A percentile compares a stretch with the other conserved stretches of the same genome.
Conservation (phyloP, 2,329 filamentous ascomycete species). For the Pseudopyricularia cyperi region DNA sequence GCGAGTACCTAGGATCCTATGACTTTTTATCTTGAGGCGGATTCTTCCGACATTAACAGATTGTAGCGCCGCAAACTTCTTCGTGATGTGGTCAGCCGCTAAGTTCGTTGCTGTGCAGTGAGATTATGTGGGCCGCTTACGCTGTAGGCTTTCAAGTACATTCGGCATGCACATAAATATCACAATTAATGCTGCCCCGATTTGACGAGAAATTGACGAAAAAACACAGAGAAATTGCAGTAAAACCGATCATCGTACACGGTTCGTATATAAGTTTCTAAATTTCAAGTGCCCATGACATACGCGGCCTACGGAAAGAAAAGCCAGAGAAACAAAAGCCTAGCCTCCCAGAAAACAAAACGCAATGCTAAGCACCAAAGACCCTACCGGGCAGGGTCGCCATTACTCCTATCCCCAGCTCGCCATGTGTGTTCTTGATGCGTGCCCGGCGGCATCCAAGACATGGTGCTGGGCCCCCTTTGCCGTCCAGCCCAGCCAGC, state of each 20-base stretch:
- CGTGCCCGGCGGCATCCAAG: slow-evolving; percentile 68
- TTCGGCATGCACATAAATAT: no score
- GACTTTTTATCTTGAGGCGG: neutral
- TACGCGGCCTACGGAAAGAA: neutral
- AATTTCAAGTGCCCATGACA: neutral
- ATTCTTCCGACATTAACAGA: neutral
- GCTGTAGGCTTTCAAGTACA: no score
- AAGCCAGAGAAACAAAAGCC: neutral
- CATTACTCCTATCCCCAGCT: slow-evolving; percentile 19
- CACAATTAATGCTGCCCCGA: no score
- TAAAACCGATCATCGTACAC: neutral
- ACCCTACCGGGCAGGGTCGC: slow-evolving; percentile 1
- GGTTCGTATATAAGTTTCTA: neutral
- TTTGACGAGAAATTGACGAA: no score
- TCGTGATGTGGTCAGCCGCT: no score
- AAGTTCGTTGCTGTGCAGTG: no score
- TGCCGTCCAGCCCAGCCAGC: slow-evolving; percentile 17
- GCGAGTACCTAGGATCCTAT: neutral
- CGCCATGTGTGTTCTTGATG: slow-evolving; percentile 79
- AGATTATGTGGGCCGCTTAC: no score
- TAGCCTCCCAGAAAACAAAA: neutral
- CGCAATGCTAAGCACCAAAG: neutral
- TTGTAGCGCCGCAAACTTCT: no score
- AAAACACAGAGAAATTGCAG: no score
- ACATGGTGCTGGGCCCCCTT: slow-evolving; percentile 32